Base-by-base conservation (phyloP, 306 rosid genomes). In the Crotalaria pallida region DNA sequence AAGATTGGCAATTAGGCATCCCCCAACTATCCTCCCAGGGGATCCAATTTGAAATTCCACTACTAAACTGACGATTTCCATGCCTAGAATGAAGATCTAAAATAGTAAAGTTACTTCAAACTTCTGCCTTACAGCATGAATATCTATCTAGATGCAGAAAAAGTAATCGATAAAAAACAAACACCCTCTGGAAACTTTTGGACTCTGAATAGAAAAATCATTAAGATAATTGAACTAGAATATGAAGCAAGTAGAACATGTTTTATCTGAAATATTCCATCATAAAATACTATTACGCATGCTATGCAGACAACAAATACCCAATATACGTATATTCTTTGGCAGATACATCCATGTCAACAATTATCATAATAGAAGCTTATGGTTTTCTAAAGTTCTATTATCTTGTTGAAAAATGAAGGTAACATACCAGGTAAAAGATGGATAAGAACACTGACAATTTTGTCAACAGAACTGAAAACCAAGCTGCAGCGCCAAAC, bases 401-500 rank as follows among this genome's bases (percentile, higher is more conserved):
- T 53, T 41, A 18, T 29, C 27, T 27, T 8, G 58, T 8, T 50
- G 22, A 49, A 19, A 27, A 45, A 49, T 31, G 45, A 22, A 72
- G 47, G 61, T 22, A 31, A 50, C 86, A 82, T 67, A 88, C 93
- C 91, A 2, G 91, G 96, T 70, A 90, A 78, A 60, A 90, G 91
- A 79, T 90, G 94, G 61, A 90, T 88, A 22, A 90, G 96, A 64
- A 90, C 96, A 49, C 96, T 89, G 52, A 89, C 93, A 53, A 82
- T 67, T 79, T 89, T 89, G 80, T 88, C 96, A 24, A 81, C 47
- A 10, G 96, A 90, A 67, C 91, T 87, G 80, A 88, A 87, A 74
- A 90, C 91, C 87, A 90, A 84, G 77, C 94, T 90, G 81, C 96
- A 90, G 40, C 94, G 91, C 94, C 94, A 87, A 72, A 90, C 82